Evolutionary conservation across 2,329 filamentous ascomycete genomes (phyloP).

Genomic region (Fusarium papillatum): DNA sequence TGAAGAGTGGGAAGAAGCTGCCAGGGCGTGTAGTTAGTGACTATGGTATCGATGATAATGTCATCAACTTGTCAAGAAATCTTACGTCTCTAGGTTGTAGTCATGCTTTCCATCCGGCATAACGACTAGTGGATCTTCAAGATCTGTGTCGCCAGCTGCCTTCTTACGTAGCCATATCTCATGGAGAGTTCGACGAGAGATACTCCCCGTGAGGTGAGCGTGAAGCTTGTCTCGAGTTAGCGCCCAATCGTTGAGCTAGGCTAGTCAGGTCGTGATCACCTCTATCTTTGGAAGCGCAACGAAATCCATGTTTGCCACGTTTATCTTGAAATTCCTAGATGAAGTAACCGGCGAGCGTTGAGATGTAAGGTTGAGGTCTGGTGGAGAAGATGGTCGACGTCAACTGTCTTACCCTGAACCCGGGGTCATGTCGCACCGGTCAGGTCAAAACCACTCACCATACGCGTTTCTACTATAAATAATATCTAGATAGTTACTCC

Average conservation of each 20-base stretch:
- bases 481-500: neutral
- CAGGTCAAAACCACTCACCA: neutral
- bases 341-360: neutral
- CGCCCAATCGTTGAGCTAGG: neutral
- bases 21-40: neutral
- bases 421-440: neutral
- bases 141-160: slow-evolving; percentile 61
- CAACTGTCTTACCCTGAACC: slow-evolving; percentile 3
- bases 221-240: slow-evolving; percentile 69
- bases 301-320: slow-evolving; percentile 54
- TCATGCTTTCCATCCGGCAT: slow-evolving; percentile 81
- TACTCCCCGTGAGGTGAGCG: slow-evolving; percentile 85
- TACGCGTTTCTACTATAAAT: neutral
- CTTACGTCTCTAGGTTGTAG: slow-evolving; percentile 77
- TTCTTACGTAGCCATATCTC: slow-evolving; percentile 78
- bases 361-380: neutral
- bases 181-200: slow-evolving; percentile 79
- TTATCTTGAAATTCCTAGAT: neutral
- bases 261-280: slow-evolving; percentile 48
- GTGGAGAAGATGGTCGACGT: neutral
- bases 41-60: neutral
- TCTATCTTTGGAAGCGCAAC: slow-evolving; percentile 68
- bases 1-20: slow-evolving; percentile 85
- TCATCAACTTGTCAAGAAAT: neutral
- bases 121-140: slow-evolving; percentile 77